phyloP scores from a whole-genome alignment of 108 stramenopile genomes.

The Cyclotella choctawhatcheeana region DNA sequence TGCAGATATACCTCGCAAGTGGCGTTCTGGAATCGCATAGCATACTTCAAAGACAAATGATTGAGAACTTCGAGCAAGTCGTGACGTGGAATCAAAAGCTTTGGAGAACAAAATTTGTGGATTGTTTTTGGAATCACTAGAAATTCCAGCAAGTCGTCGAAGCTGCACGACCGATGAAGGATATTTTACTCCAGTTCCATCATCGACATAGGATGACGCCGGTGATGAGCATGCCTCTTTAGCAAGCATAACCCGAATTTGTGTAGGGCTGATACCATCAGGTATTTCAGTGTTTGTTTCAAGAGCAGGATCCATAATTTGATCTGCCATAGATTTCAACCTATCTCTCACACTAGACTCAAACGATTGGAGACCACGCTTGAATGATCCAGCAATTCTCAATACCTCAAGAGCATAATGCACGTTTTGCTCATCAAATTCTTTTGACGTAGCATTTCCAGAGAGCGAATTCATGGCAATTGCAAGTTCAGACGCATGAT shows the following conservation, averaged over 20 bases:
- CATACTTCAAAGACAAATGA: constrained; percentile 82
- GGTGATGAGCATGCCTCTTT: constrained; percentile 55
- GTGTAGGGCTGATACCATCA: constrained; percentile 69
- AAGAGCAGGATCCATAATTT: constrained; percentile 48
- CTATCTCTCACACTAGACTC: constrained; percentile 63
- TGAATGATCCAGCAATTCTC: constrained; percentile 72
- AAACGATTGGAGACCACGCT: constrained; percentile 57
- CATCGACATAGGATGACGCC: constrained; percentile 24
- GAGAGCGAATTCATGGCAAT: constrained; percentile 68
- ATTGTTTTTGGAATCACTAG: constrained; percentile 6
- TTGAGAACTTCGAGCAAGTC: constrained; percentile 72
- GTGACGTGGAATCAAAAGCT: constrained; percentile 55
- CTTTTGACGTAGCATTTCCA: constrained; percentile 44
- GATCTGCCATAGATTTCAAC: constrained; percentile 53
- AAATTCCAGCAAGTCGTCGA: constrained; percentile 42
- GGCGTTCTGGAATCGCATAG: constrained; percentile 73
- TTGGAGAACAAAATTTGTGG: constrained; percentile 54
- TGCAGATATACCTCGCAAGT: constrained; percentile 68
- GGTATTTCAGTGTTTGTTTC: constrained; percentile 42
- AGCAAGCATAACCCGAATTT: constrained; percentile 77
- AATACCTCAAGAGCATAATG: constrained; percentile 77
- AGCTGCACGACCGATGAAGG: constrained; percentile 50
- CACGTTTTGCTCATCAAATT: constrained; percentile 85
- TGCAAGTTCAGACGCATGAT: constrained; percentile 72
- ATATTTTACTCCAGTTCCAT: constrained; percentile 39